Percentiles rank a stretch among this genome's conserved stretches.
Conservation (phyloP, 768 basidiomycete species). For the Rhizopogon sp. region DNA sequence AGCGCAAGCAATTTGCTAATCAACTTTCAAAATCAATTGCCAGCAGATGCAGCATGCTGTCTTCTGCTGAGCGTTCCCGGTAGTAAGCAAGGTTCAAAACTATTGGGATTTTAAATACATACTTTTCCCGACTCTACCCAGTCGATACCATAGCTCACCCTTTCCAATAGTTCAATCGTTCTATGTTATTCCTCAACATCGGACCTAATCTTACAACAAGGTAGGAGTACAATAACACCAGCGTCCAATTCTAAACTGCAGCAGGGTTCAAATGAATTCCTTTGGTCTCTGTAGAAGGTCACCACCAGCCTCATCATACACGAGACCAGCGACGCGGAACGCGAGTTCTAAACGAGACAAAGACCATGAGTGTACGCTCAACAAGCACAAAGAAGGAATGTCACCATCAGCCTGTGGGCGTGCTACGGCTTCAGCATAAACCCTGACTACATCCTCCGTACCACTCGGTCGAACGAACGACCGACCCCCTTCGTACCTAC, state of each 20-base stretch:
- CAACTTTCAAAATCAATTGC: neutral
- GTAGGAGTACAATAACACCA: neutral
- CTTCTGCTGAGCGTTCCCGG: no score
- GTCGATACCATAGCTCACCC: no score
- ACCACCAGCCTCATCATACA: slow-evolving; percentile 81
- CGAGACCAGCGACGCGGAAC: slow-evolving; percentile 77
- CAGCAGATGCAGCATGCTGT: neutral
- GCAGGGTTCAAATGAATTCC: slow-evolving; percentile 61
- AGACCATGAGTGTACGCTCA: slow-evolving; percentile 2
- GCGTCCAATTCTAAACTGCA: neutral
- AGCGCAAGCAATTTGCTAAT: no score
- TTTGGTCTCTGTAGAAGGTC: slow-evolving; percentile 70
- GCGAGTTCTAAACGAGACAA: slow-evolving; percentile 61
- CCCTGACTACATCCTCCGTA: slow-evolving; percentile 96
- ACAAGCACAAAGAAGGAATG: neutral
- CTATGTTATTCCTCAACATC: neutral
- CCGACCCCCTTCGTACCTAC: slow-evolving; percentile 76
- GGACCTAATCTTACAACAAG: neutral
- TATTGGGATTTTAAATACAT: no score
- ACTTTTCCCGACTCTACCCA: no score
- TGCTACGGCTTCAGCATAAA: slow-evolving; percentile 88
- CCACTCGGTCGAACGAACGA: slow-evolving; percentile 96
- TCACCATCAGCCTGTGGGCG: slow-evolving; percentile 78
- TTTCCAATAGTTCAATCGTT: no score
- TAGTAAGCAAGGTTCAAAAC: no score